Base-by-base conservation (phyloP, 108 stramenopile genomes). In the Asterionellopsis glacialis region DNA sequence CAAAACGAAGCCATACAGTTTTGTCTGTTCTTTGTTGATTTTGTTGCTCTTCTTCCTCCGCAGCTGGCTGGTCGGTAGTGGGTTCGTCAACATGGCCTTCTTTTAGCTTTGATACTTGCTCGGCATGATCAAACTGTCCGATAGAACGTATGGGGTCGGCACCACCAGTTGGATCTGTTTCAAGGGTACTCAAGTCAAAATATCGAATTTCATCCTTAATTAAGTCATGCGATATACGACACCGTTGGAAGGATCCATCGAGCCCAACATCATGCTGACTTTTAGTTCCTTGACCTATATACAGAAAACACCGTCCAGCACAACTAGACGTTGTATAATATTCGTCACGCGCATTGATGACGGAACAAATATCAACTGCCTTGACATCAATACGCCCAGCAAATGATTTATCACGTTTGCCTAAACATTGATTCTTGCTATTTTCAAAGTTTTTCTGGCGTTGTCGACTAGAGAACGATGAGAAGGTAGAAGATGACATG, bases 301-400 rank as follows among this genome's bases (percentile, higher is more conserved):
- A 95, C 65, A 95, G 65, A 69, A 85, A 90, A 54, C 79, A 88
- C 26, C 93, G 69, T 27, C 93, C 93, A 11, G 82, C 41, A 67
- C 93, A 95, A 18, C 79, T 81, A 24, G 76, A 79, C 1, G 85
- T 84, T 1, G 89, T 90, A 41, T 55, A 63, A 56, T 82, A 86
- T 13, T 83, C 84, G 9, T 71, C 61, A 1, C 76, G 74, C 27
- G 66, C 69, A 70, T 95, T 95, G 61, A 91, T 76, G 41, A 81
- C 70, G 10, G 73, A 75, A 45, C 90, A 95, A 23, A 90, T 83
- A 16, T 86, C 75, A 14, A 90, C 90, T 23, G 87, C 90, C n/a
- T 69, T 74, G 10, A 87, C 74, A 65, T 95, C 93, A 56, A 95
- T 91, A 0, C 88, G 74, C 10, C 90, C 88, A 0, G 88, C 85